These are phyloP conservation scores for Wickerhamomyces hampshirensis DNA, from an alignment of 805 yeast genomes.

Conservation along the genomic window DNA sequence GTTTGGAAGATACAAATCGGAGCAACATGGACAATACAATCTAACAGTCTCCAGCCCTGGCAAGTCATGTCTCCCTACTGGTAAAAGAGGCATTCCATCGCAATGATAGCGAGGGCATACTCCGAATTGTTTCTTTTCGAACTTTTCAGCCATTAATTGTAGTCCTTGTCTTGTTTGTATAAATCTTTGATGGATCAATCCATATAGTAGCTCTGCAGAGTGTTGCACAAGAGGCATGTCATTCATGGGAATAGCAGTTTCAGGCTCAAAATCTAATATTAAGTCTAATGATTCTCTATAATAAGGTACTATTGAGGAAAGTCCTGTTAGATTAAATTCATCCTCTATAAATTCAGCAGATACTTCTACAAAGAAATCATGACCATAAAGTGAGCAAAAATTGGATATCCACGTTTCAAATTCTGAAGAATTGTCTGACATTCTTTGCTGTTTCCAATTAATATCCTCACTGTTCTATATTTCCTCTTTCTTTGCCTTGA, in stretches of 20 bases:
- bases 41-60: conserved; percentile 92
- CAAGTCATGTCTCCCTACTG: conserved; percentile 86
- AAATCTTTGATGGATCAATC: conserved; percentile 89
- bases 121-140: conserved; percentile 85
- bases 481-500: too few relatives aligned
- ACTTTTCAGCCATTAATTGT: conserved; percentile 89
- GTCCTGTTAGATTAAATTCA: conserved; percentile 92
- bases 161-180: conserved; percentile 86
- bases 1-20: conserved; percentile 84
- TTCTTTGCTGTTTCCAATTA: too few relatives aligned
- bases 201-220: conserved; percentile 88
- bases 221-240: conserved; percentile 77
- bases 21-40: conserved; percentile 90
- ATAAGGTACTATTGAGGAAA: conserved; percentile 79
- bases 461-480: too few relatives aligned
- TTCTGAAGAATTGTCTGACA: conserved; percentile 28
- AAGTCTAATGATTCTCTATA: conserved; percentile 90
- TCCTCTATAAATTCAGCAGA: conserved; percentile 92
- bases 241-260: conserved; percentile 50
- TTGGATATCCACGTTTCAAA: conserved; percentile 52
- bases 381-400: conserved; percentile 49
- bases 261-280: conserved; percentile 72
- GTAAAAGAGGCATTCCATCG: conserved; percentile 84
- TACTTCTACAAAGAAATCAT: conserved; percentile 90
- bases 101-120: conserved; percentile 87